Conservation (phyloP, 768 basidiomycete species). For the Lactarius indigo region DNA sequence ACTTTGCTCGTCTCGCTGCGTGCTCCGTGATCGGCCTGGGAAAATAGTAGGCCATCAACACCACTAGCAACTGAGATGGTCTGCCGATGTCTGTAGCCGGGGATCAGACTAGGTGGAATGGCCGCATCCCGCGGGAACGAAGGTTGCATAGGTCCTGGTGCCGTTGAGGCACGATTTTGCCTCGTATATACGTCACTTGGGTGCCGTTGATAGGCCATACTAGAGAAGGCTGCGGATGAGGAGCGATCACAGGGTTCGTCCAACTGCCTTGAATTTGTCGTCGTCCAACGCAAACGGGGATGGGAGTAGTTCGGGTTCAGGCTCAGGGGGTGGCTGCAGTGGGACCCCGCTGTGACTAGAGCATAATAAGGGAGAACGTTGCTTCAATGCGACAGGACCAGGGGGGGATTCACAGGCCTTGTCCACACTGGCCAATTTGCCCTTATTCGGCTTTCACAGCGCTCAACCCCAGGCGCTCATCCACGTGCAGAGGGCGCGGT, state of each 20-base stretch:
- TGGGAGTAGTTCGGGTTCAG: background rate
- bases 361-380: background rate
- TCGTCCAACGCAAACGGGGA: background rate
- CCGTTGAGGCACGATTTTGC: conserved; percentile 12
- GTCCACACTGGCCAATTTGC: background rate
- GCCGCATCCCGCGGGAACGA: background rate
- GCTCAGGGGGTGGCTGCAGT: background rate
- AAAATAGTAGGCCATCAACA: background rate
- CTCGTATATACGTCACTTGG: background rate
- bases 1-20: background rate
- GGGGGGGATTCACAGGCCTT: background rate
- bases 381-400: background rate
- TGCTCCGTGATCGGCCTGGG: background rate
- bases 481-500: background rate
- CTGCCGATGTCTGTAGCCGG: conserved; percentile 4
- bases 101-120: conserved; percentile 16
- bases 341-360: background rate
- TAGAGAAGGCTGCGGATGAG: background rate
- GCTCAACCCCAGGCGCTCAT: background rate
- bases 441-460: conserved; percentile 11
- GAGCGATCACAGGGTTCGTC: background rate
- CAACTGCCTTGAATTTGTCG: background rate
- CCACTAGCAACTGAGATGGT: background rate
- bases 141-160: background rate
- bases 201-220: background rate